Conservation (phyloP, 2,329 filamentous ascomycete genomes). For the Aureobasidium sp. region DNA sequence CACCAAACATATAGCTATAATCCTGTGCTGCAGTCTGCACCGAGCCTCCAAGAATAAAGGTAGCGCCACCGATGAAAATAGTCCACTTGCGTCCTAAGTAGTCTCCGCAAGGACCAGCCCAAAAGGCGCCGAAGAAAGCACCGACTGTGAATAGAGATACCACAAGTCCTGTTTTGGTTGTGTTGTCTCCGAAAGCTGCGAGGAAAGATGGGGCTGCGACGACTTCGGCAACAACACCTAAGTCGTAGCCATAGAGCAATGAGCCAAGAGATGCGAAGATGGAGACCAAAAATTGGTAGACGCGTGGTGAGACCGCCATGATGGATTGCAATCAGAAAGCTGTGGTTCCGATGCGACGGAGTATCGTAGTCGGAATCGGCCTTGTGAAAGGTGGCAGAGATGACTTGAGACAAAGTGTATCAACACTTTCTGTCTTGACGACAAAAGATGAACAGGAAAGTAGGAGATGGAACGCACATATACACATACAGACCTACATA, state of each 20-base stretch:
- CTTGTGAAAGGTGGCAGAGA: not conserved
- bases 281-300: constrained; percentile 25
- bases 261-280: constrained; percentile 30
- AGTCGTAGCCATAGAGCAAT: constrained; percentile 22
- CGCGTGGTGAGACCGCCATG: constrained; percentile 14
- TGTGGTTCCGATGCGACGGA: not conserved
- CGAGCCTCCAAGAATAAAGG: constrained; percentile 19
- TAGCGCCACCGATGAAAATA: constrained; percentile 54
- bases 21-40: constrained; percentile 18
- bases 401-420: not conserved
- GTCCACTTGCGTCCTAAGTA: constrained; percentile 61
- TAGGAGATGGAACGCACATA: not conserved
- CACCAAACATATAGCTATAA: constrained; percentile 18
- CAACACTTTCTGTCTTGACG: not conserved
- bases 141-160: constrained; percentile 19
- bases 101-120: constrained; percentile 55
- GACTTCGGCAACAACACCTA: constrained; percentile 22
- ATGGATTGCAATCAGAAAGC: not conserved
- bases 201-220: constrained; percentile 18
- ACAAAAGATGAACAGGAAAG: not conserved
- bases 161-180: constrained; percentile 16
- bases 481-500: not conserved
- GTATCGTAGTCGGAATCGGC: not conserved
- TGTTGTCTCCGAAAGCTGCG: constrained; percentile 13
- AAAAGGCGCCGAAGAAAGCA: constrained; percentile 19